Percentiles rank a stretch among this genome's conserved stretches.
phyloP scores from a whole-genome alignment of 2,329 filamentous ascomycete species.

The Chaetomium olivaceum region DNA sequence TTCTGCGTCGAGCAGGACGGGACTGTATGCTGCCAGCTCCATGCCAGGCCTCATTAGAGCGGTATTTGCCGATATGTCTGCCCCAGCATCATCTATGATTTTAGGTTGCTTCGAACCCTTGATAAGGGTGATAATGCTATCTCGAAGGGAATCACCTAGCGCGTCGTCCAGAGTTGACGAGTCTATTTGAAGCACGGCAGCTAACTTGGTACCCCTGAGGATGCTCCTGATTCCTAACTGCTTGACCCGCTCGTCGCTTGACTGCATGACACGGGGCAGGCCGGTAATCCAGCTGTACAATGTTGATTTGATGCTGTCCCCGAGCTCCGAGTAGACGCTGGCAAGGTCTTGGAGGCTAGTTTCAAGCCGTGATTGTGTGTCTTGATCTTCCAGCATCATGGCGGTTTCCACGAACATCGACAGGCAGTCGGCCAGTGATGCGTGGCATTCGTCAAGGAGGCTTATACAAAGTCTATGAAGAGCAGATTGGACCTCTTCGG shows the following conservation, averaged over 20 bases:
- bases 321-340: slow-evolving; percentile 54
- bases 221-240: slow-evolving; percentile 72
- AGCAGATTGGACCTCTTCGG: slow-evolving; percentile 65
- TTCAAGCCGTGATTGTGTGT: slow-evolving; percentile 37
- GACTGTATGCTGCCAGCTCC: slow-evolving; percentile 50
- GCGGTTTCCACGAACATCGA: slow-evolving; percentile 78
- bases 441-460: slow-evolving; percentile 76
- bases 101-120: slow-evolving; percentile 38
- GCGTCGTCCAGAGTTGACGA: slow-evolving; percentile 67
- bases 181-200: slow-evolving; percentile 63
- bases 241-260: slow-evolving; percentile 77
- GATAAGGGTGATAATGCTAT: slow-evolving; percentile 62
- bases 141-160: slow-evolving; percentile 68
- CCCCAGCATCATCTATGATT: slow-evolving; percentile 39
- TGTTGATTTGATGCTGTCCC: slow-evolving; percentile 62
- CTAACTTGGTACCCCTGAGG: slow-evolving; percentile 67
- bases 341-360: slow-evolving; percentile 62
- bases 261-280: slow-evolving; percentile 79
- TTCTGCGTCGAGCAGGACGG: slow-evolving; percentile 63
- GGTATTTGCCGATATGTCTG: slow-evolving; percentile 36
- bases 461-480: slow-evolving; percentile 71
- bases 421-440: slow-evolving; percentile 68
- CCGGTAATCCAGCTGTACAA: slow-evolving; percentile 81
- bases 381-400: slow-evolving; percentile 59
- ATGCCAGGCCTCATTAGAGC: slow-evolving; percentile 32